Evolutionary conservation across 73 alveolate species (phyloP).

Genomic region (Uronychia setigera): DNA sequence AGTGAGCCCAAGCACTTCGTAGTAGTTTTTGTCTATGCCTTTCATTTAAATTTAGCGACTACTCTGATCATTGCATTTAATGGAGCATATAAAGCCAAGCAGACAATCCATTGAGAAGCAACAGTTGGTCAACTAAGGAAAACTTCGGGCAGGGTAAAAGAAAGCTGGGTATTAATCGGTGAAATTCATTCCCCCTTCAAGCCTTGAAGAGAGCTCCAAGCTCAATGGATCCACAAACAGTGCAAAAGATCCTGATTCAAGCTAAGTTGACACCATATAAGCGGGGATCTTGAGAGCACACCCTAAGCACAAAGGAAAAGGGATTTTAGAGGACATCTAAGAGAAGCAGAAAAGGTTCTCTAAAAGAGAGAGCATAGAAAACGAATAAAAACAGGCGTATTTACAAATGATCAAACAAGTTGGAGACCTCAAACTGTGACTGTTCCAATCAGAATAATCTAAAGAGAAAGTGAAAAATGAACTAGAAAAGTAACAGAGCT

Average conservation of each 20-base stretch:
- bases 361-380: background rate
- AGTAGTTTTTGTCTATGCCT: conserved; percentile 55
- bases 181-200: too few relatives aligned
- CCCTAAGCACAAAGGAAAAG: background rate
- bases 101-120: background rate
- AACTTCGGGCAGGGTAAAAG: too few relatives aligned
- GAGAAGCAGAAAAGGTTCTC: background rate
- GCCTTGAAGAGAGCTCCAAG: background rate
- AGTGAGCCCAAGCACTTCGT: conserved; percentile 62
- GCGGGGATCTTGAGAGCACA: too few relatives aligned
- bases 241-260: too few relatives aligned
- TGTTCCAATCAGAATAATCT: background rate
- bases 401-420: background rate
- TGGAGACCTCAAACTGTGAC: background rate
- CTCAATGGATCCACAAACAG: background rate
- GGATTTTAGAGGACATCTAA: background rate
- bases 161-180: too few relatives aligned
- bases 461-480: background rate
- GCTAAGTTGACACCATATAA: too few relatives aligned
- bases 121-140: background rate
- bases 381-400: background rate
- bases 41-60: conserved; percentile 44
- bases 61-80: background rate
- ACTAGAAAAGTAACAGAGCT: background rate
- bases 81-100: background rate